phyloP scores from a whole-genome alignment of 2,329 filamentous ascomycete species.

The Talaromyces sp. region DNA sequence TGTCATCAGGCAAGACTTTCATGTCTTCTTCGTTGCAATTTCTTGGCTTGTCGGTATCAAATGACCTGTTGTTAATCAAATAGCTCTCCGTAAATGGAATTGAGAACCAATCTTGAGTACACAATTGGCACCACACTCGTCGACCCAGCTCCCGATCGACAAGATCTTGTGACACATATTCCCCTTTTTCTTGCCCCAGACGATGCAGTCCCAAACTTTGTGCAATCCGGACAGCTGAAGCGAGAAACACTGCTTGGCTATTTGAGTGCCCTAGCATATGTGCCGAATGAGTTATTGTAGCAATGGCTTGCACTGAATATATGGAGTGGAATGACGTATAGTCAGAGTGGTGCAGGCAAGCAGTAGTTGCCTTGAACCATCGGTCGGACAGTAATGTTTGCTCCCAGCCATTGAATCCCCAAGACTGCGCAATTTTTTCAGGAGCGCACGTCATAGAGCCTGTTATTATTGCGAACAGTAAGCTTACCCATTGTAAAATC shows the following conservation, averaged over 20 bases:
- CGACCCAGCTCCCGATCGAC: slow-evolving; percentile 4
- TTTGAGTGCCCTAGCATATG: slow-evolving; percentile 6
- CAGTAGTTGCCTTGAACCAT: slow-evolving; percentile 6
- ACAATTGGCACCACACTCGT: slow-evolving; percentile 5
- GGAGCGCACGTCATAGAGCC: slow-evolving; percentile 5
- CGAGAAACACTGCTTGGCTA: not conserved
- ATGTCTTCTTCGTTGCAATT: slow-evolving; percentile 29
- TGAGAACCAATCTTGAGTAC: slow-evolving; percentile 30
- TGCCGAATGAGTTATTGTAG: slow-evolving; percentile 5
- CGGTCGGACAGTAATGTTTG: slow-evolving; percentile 2
- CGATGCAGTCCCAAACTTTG: slow-evolving; percentile 3
- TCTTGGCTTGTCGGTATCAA: slow-evolving; percentile 23
- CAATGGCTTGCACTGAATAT: slow-evolving; percentile 6
- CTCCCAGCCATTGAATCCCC: slow-evolving; percentile 6
- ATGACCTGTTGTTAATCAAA: slow-evolving; percentile 29
- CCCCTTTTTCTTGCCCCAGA: not conserved
- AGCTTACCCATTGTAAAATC: slow-evolving; percentile 4
- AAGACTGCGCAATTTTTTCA: slow-evolving; percentile 2
- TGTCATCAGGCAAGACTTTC: slow-evolving; percentile 13
- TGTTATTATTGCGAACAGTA: slow-evolving; percentile 4
- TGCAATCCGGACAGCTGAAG: slow-evolving; percentile 2
- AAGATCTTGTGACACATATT: not conserved
- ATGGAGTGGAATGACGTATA: slow-evolving; percentile 8
- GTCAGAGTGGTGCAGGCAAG: slow-evolving; percentile 4
- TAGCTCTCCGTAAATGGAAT: slow-evolving; percentile 32